These are phyloP conservation scores for Rhytidiadelphus loreus DNA, from an alignment of 225 moss, liverwort and hornwort species.

Conservation along the genomic window DNA sequence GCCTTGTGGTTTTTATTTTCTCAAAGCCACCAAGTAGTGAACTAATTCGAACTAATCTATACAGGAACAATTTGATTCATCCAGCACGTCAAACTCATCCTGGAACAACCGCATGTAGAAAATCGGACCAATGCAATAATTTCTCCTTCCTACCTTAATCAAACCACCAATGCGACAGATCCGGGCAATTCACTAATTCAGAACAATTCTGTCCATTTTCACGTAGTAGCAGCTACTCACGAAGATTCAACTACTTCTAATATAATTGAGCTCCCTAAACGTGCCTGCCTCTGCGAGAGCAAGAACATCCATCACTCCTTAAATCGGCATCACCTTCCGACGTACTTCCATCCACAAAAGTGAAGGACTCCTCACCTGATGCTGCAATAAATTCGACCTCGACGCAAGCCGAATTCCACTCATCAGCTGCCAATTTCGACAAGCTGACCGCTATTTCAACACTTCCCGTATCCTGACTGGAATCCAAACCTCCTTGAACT, in stretches of 20 bases:
- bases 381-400: neutral
- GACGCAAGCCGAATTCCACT: neutral
- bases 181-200: neutral
- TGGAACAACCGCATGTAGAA: neutral
- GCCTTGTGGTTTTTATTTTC: neutral
- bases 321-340: neutral
- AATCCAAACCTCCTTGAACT: neutral
- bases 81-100: neutral
- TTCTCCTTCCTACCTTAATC: neutral
- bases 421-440: neutral
- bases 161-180: neutral
- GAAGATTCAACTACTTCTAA: neutral
- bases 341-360: neutral
- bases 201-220: neutral
- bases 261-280: neutral
- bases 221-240: neutral
- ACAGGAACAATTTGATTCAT: neutral
- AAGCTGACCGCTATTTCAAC: neutral
- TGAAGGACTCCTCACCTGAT: conserved; percentile 5
- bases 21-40: neutral
- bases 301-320: neutral
- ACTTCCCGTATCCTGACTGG: neutral
- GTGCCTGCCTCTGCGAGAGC: neutral
- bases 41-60: neutral
- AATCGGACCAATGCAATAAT: neutral